A percentile compares a stretch with the other conserved stretches of the same genome.
phyloP scores from a whole-genome alignment of 225 moss, liverwort and hornwort genomes.

The Pseudisothecium myosuroides region DNA sequence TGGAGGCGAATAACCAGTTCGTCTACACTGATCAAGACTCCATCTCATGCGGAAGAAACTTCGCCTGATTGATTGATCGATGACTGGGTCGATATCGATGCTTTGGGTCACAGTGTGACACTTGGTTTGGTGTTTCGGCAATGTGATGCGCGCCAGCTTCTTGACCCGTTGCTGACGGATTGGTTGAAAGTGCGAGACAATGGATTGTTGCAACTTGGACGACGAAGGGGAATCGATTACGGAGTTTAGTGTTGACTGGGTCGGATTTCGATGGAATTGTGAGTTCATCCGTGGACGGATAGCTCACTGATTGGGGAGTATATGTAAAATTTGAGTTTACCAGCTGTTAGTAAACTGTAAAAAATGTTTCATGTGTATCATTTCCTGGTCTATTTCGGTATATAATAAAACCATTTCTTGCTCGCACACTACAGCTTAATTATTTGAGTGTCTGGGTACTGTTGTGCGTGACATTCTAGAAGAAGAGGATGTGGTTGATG shows the following conservation, averaged over 20 bases:
- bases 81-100: too few species aligned
- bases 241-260: not conserved
- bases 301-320: too few species aligned
- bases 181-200: not conserved
- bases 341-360: not conserved
- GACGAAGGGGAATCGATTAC: not conserved
- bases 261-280: not conserved
- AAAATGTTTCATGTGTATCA: not conserved
- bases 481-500: too few species aligned
- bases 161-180: not conserved
- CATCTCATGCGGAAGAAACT: conserved; percentile 6
- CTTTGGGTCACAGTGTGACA: not conserved
- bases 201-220: not conserved
- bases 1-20: conserved; percentile 7
- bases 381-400: not conserved
- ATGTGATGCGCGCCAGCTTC: not conserved
- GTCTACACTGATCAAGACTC: not conserved
- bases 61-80: not conserved
- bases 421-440: not conserved
- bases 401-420: not conserved
- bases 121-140: not conserved
- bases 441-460: not conserved
- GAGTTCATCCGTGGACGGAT: not conserved
- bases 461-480: not conserved
- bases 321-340: not conserved